Evolutionary conservation across 495 filamentous ascomycete species (phyloP).

Genomic region (Neurospora sp.): DNA sequence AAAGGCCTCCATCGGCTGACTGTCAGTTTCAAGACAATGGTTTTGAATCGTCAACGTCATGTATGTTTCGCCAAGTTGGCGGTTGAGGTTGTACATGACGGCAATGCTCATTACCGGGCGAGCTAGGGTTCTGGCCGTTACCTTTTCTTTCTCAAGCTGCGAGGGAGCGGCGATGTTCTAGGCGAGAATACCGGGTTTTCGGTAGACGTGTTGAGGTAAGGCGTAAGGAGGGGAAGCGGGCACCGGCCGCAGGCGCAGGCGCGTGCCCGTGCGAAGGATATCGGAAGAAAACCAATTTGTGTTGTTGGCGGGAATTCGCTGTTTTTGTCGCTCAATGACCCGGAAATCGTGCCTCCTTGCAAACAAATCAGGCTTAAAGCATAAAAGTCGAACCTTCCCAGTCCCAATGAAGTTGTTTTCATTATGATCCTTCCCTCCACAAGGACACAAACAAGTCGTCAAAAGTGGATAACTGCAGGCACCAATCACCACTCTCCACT

Average conservation of each 20-base stretch:
- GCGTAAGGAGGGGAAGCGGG: neutral
- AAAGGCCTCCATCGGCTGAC: neutral
- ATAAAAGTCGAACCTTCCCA: neutral
- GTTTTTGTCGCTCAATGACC: neutral
- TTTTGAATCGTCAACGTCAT: neutral
- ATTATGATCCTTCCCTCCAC: neutral
- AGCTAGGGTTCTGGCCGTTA: neutral
- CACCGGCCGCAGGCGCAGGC: neutral
- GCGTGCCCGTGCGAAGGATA: neutral
- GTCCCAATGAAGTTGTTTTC: neutral
- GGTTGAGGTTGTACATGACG: neutral
- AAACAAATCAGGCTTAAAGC: neutral
- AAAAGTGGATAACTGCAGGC: neutral
- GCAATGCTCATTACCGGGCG: neutral
- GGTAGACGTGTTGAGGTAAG: neutral
- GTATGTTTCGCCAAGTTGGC: neutral
- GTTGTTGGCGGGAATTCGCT: neutral
- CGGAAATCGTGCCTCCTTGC: neutral
- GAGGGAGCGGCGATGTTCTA: neutral
- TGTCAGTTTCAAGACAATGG: neutral
- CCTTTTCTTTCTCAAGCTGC: neutral
- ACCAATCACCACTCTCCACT: neutral
- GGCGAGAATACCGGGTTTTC: neutral
- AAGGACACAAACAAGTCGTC: neutral
- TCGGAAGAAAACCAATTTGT: neutral